Evolutionary conservation across 2,329 filamentous ascomycete genomes (phyloP), one percentile per base, ranked within the genome.

Genomic region (Fusarium falciforme): DNA sequence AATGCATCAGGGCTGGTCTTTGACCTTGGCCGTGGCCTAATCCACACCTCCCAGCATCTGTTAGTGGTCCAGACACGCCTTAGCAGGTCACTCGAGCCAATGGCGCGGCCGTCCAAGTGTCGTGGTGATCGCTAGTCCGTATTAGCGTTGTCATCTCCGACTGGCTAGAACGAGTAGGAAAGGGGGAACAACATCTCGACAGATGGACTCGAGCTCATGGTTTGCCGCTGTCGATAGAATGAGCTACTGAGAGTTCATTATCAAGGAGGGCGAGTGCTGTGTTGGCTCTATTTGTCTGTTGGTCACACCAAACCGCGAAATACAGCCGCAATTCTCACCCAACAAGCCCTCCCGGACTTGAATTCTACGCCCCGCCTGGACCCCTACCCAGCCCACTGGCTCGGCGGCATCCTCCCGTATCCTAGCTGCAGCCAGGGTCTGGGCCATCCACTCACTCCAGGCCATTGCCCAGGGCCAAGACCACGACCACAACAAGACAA

Each of bases 141-240:
- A 44, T 72, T 72, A 69, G 70, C 60, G 70, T 47, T 65, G 69
- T 72, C 68, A n/a, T 58, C 70, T 52, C 69, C 25, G 38, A 27
- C 22, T 29, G 12, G 20, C 29, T 20, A 35, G 11, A 4, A 31
- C 27, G 17, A 12, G 22, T 29, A 20, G 25, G 22, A n/a, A 42
- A 57, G 11, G 36, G 31, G 35, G 16, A 36, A 57, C 54, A 57
- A 25, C 27, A 29, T 31, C 10, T 31, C 25, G 6, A 31, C 17
- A 20, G 27, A 52, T 52, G 47, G 4, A 31, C 6, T 31, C 17
- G 17, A 12, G 47, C 6, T 31, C 4, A 14, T 52, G 4, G 11
- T n/a, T 31, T 14, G 2, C 9, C 17, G 27, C 10, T n/a, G 2
- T 12, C 4, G 6, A 31, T n/a, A 52, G 47, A 52, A 20, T 52